Conservation (phyloP, 805 yeast species). For the Yamadazyma ubonensis region DNA sequence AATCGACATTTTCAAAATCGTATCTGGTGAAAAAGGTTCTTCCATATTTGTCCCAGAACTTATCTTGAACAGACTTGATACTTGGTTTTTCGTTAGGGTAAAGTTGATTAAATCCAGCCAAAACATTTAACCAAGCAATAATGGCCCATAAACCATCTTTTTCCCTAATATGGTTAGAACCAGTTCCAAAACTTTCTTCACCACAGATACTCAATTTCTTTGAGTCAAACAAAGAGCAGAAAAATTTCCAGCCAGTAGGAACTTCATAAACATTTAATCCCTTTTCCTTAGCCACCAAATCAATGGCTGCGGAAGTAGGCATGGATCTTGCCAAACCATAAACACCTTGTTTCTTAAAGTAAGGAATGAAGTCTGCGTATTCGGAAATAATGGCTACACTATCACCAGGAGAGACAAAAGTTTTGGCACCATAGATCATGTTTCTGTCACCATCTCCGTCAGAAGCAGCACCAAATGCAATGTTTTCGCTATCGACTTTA, state of each 20-base stretch:
- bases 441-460: conserved; percentile 99
- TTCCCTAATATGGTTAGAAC: conserved; percentile 95
- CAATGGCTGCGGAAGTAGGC: conserved; percentile 96
- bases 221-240: conserved; percentile 93
- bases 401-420: conserved; percentile 98
- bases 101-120: conserved; percentile 73
- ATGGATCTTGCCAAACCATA: conserved; percentile 93
- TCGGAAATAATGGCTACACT: conserved; percentile 97
- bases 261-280: conserved; percentile 84
- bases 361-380: conserved; percentile 86
- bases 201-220: conserved; percentile 94
- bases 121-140: conserved; percentile 93
- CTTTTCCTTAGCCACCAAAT: conserved; percentile 79
- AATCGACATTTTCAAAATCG: conserved; percentile 82
- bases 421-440: conserved; percentile 94
- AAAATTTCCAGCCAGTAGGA: conserved; percentile 99
- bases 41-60: conserved; percentile 91
- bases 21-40: conserved; percentile 96
- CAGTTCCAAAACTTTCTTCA: conserved; percentile 97
- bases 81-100: conserved; percentile 60
- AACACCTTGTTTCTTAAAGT: conserved; percentile 80
- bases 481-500: conserved; percentile 74
- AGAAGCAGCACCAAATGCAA: conserved; percentile 97
- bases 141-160: conserved; percentile 98
- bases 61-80: conserved; percentile 74